Evolutionary conservation across 176 grass and related monocot species (phyloP).

Genomic region (Zea mays): Zm-B73-REFERENCE-NAM-5.0 NC_050096.1:84730501-84731000

Average conservation of each 20-base stretch:
- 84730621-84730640: constrained; percentile 1
- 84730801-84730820: neutral
- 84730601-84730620: neutral
- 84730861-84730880: constrained; percentile 8
- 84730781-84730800: constrained; percentile 9
- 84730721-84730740: constrained; percentile 9
- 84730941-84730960: neutral
- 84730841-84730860: constrained; percentile 28
- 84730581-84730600: neutral
- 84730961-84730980: constrained; percentile 24
- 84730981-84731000: constrained; percentile 33
- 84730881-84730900: neutral
- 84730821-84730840: neutral
- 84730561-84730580: constrained; percentile 3
- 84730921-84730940: constrained; percentile 11
- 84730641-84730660: neutral
- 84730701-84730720: neutral
- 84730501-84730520: neutral
- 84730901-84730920: neutral
- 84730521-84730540: neutral
- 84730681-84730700: constrained; percentile 29
- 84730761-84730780: constrained; percentile 1
- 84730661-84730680: neutral
- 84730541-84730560: constrained; percentile 14
- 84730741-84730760: neutral